Conservation (phyloP, 768 basidiomycete species). For the Phaeotremella fagi region DNA sequence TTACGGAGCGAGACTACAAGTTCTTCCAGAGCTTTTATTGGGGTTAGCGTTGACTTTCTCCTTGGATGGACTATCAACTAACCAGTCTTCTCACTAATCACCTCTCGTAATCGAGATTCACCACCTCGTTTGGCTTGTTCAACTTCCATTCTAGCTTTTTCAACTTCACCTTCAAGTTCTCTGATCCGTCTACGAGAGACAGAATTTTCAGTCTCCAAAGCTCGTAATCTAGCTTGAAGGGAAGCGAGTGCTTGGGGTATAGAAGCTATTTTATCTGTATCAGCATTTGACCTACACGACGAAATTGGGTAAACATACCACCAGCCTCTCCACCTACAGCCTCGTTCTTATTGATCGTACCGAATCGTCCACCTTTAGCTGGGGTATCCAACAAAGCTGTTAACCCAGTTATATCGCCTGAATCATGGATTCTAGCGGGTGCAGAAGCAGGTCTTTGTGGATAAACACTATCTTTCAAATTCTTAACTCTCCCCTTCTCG, state of each 20-base stretch:
- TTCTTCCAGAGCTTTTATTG: slow-evolving; percentile 65
- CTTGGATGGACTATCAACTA: slow-evolving; percentile 3
- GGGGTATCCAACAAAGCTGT: slow-evolving; percentile 46
- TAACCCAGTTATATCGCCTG: slow-evolving; percentile 42
- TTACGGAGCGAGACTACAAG: slow-evolving; percentile 67
- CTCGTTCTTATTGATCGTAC: slow-evolving; percentile 33
- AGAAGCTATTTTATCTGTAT: slow-evolving; percentile 9
- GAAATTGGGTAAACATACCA: slow-evolving; percentile 35
- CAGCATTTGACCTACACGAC: not conserved
- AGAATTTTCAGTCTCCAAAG: slow-evolving; percentile 75
- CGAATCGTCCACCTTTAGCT: slow-evolving; percentile 37
- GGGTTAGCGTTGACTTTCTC: not conserved
- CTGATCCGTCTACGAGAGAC: slow-evolving; percentile 75
- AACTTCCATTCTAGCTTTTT: slow-evolving; percentile 51
- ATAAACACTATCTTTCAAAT: slow-evolving; percentile 1
- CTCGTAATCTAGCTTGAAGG: slow-evolving; percentile 56
- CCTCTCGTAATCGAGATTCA: slow-evolving; percentile 61
- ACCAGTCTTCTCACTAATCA: slow-evolving; percentile 88
- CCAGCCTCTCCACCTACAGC: slow-evolving; percentile 27
- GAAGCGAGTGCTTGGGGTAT: slow-evolving; percentile 37
- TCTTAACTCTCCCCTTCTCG: slow-evolving; percentile 1
- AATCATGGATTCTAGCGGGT: slow-evolving; percentile 10
- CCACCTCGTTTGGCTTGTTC: slow-evolving; percentile 58
- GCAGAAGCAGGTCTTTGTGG: slow-evolving; percentile 11
- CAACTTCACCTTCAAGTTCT: slow-evolving; percentile 81